Conservation (phyloP, 1,139 yeast genomes). For the Geotrichum cucujoidarum region DNA sequence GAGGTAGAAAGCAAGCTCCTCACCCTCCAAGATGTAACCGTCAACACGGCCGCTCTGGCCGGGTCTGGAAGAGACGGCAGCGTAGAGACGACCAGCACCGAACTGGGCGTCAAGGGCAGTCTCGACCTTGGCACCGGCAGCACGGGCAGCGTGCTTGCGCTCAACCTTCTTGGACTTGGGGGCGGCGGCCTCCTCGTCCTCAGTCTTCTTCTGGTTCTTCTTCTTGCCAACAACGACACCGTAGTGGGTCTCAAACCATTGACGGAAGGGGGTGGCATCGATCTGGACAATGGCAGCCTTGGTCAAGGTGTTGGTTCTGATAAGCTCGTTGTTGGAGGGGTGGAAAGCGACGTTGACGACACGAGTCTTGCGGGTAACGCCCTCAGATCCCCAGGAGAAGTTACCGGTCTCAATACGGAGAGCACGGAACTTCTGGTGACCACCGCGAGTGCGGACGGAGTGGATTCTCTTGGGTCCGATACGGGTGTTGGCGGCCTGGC, state of each 20-base stretch:
- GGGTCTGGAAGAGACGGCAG: constrained; percentile 98
- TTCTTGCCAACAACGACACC: constrained; percentile 91
- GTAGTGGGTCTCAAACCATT: constrained; percentile 98
- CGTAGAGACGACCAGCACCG: constrained; percentile 85
- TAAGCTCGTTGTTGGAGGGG: constrained; percentile 99
- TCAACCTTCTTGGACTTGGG: constrained; percentile 78
- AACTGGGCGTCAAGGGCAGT: constrained; percentile 90
- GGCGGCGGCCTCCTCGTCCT: constrained; percentile 37
- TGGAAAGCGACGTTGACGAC: constrained; percentile 96
- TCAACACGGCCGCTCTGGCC: constrained; percentile 99
- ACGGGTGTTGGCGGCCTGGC: constrained; percentile 99
- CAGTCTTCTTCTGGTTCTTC: constrained; percentile 40
- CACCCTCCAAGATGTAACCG: constrained; percentile 99
- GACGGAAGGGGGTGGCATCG: constrained; percentile 99
- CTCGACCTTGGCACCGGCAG: constrained; percentile 79
- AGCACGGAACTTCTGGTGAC: constrained; percentile 99
- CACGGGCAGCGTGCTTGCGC: constrained; percentile 90
- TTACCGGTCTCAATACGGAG: constrained; percentile 98
- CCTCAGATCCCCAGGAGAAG: constrained; percentile 99
- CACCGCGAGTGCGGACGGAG: constrained; percentile 99
- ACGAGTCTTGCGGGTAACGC: constrained; percentile 98
- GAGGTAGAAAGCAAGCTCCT: constrained; percentile 99
- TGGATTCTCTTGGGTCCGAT: constrained; percentile 99
- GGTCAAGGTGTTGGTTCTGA: constrained; percentile 99
- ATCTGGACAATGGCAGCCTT: constrained; percentile 98